phyloP scores from a whole-genome alignment of 2,329 filamentous ascomycete species.

The Colletotrichum eleusines region DNA sequence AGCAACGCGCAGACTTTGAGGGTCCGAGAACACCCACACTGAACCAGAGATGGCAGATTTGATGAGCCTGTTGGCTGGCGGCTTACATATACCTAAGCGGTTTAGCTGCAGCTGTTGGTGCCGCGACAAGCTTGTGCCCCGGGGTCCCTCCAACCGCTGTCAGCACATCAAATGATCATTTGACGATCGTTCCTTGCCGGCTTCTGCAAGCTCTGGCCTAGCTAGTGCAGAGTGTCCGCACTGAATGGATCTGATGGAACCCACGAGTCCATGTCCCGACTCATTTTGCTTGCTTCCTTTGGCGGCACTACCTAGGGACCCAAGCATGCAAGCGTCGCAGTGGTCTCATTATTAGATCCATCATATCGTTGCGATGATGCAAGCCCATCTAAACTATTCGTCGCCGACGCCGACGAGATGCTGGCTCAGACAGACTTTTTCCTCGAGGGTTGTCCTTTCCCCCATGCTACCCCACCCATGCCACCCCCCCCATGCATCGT shows the following conservation, averaged over 20 bases:
- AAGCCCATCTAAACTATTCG: slow-evolving; percentile 13
- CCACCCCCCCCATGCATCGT: neutral
- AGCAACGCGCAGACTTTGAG: slow-evolving; percentile 13
- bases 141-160: slow-evolving; percentile 34
- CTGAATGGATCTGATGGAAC: slow-evolving; percentile 27
- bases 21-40: slow-evolving; percentile 24
- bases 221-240: neutral
- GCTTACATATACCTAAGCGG: slow-evolving; percentile 29
- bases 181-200: slow-evolving; percentile 33
- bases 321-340: neutral
- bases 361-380: slow-evolving; percentile 13
- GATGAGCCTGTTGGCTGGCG: slow-evolving; percentile 37
- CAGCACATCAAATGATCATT: slow-evolving; percentile 38
- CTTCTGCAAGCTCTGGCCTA: slow-evolving; percentile 37
- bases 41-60: slow-evolving; percentile 32
- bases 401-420: neutral
- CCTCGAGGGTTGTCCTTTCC: neutral
- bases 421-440: slow-evolving; percentile 6
- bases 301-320: slow-evolving; percentile 2
- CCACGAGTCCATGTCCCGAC: neutral
- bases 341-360: neutral
- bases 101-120: slow-evolving; percentile 33
- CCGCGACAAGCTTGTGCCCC: slow-evolving; percentile 31
- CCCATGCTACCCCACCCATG: neutral
- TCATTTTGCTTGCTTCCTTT: slow-evolving; percentile 17